Evolutionary conservation across 257 asterid species (phyloP).

Genomic region (Cynanchum wilfordii): DNA sequence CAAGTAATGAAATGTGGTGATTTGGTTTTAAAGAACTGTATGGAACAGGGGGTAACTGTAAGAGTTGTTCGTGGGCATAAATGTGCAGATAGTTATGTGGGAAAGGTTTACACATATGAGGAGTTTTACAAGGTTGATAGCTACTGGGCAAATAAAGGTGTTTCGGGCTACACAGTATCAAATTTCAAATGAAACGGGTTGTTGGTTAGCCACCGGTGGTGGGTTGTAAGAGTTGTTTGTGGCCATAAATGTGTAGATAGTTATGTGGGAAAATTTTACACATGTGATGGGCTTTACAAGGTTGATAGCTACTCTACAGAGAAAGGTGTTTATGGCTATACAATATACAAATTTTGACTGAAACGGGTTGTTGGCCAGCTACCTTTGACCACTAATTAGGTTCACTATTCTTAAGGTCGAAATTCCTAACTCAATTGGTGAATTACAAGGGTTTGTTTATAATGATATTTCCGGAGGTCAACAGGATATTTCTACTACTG

Average conservation of each 20-base stretch:
- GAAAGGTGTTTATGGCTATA: slow-evolving; percentile 80
- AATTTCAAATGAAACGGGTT: too few species aligned
- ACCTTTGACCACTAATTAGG: slow-evolving; percentile 77
- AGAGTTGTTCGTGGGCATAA: slow-evolving; percentile 83
- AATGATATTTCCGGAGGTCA: slow-evolving; percentile 63
- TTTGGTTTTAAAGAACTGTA: slow-evolving; percentile 72
- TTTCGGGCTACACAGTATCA: too few species aligned
- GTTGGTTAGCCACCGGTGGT: too few species aligned
- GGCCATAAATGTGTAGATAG: slow-evolving; percentile 68
- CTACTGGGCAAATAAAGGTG: too few species aligned
- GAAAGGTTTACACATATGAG: too few species aligned
- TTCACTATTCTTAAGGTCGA: slow-evolving; percentile 12
- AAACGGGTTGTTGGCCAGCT: slow-evolving; percentile 74
- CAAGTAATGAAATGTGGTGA: slow-evolving; percentile 68
- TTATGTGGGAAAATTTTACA: slow-evolving; percentile 80
- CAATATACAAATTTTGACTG: slow-evolving; percentile 63
- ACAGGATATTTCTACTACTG: slow-evolving; percentile 70
- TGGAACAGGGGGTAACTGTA: slow-evolving; percentile 59
- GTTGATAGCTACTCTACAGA: slow-evolving; percentile 77
- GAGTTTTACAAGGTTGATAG: too few species aligned
- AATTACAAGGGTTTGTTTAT: slow-evolving; percentile 81
- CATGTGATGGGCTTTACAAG: slow-evolving; percentile 87
- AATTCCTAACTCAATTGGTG: too few species aligned
- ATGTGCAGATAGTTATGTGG: too few species aligned
- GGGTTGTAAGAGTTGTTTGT: too few species aligned